phyloP scores from a whole-genome alignment of 371 early-diverging fungal species.

The Mortierella sp. region DNA sequence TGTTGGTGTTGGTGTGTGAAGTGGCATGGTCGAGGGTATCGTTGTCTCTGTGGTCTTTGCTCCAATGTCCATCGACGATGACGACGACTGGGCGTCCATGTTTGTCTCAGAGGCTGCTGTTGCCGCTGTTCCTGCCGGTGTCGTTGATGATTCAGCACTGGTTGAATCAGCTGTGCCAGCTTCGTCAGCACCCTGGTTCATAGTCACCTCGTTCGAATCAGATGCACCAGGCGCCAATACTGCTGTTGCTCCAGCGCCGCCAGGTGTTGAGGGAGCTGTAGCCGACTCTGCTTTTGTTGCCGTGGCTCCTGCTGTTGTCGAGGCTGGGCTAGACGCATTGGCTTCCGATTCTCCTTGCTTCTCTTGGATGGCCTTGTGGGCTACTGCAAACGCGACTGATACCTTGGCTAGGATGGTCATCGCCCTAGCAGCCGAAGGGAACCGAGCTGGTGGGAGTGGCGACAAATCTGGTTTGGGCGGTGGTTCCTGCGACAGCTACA shows the following conservation, averaged over 20 bases:
- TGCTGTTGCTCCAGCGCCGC: neutral
- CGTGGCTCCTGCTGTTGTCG: neutral
- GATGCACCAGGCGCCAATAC: neutral
- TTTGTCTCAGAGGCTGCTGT: too few species aligned
- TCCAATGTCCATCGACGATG: too few species aligned
- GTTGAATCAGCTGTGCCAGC: too few species aligned
- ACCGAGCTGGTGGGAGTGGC: conserved; percentile 50
- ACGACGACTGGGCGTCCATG: too few species aligned
- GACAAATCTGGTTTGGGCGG: conserved; percentile 51
- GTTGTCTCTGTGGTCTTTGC: neutral
- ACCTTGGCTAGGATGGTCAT: conserved; percentile 42
- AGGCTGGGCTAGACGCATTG: neutral
- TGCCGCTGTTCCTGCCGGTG: conserved; percentile 22
- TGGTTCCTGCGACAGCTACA: conserved; percentile 36
- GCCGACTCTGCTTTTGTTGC: neutral
- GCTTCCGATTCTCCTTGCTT: conserved; percentile 8
- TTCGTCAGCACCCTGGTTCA: neutral
- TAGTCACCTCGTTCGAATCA: neutral
- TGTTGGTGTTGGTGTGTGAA: neutral
- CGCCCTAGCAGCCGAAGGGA: conserved; percentile 41
- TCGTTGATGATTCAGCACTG: conserved; percentile 8
- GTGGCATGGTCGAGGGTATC: conserved; percentile 7
- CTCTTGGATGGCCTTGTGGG: conserved; percentile 19
- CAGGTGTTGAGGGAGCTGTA: neutral
- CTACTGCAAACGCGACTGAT: conserved; percentile 41